These are phyloP conservation scores for Rhododendron williamsianum DNA, from an alignment of 148 eudicot genomes.

Conservation along the genomic window DNA sequence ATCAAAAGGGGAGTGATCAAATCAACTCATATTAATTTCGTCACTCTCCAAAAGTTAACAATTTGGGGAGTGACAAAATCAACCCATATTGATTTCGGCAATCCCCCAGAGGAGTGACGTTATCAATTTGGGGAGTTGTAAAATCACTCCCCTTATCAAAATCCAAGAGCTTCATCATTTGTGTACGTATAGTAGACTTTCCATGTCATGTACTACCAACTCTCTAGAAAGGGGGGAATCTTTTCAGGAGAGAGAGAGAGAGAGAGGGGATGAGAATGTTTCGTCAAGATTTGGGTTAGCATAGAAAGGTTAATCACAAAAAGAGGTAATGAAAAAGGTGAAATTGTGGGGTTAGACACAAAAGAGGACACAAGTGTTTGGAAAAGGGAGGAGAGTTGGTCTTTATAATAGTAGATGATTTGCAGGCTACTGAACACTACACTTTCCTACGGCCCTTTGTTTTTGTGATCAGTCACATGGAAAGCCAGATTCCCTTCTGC, in stretches of 20 bases:
- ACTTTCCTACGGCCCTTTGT: neutral
- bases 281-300: neutral
- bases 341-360: neutral
- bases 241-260: neutral
- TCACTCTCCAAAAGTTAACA: no score
- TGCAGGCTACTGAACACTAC: neutral
- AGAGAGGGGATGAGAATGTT: neutral
- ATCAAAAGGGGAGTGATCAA: no score
- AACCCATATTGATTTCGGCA: no score
- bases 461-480: slow-evolving; percentile 1
- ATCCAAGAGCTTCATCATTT: neutral
- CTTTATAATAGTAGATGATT: neutral
- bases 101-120: no score
- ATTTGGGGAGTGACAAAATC: no score
- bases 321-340: neutral
- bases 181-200: no score
- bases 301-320: neutral
- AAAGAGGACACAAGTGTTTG: neutral
- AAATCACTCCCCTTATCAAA: no score
- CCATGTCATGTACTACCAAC: neutral
- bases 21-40: no score
- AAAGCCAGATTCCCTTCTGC: neutral
- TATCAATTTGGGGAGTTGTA: no score
- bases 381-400: neutral
- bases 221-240: neutral